A percentile compares a stretch with the other conserved stretches of the same genome.
These are phyloP conservation scores for Zizania palustris DNA, from an alignment of 202 grass and related monocot species.

Conservation along the genomic window DNA sequence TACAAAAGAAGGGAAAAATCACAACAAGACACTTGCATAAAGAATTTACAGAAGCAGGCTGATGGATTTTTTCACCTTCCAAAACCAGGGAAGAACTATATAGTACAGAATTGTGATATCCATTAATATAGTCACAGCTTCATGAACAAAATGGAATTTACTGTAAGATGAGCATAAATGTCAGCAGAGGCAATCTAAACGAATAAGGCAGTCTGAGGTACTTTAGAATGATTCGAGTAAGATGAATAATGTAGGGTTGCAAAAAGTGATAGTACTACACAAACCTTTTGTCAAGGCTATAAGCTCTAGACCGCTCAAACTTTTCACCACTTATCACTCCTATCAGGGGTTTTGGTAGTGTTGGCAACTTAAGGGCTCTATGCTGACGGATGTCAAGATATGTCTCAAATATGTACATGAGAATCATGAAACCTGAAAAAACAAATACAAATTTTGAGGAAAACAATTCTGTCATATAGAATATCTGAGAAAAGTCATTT, in stretches of 20 bases:
- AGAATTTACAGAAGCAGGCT: slow-evolving; percentile 18
- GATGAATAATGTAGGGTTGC: slow-evolving; percentile 1
- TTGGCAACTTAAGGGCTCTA: slow-evolving; percentile 68
- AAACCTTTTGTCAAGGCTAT: slow-evolving; percentile 98
- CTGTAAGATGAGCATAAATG: slow-evolving; percentile 52
- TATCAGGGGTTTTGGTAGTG: slow-evolving; percentile 63
- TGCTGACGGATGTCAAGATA: slow-evolving; percentile 93
- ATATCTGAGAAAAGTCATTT: too few species aligned
- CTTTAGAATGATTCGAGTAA: neutral
- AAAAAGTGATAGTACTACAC: slow-evolving; percentile 1
- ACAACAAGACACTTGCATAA: slow-evolving; percentile 41
- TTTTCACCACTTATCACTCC: slow-evolving; percentile 90
- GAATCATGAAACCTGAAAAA: slow-evolving; percentile 92
- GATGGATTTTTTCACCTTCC: slow-evolving; percentile 66
- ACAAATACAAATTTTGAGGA: slow-evolving; percentile 9
- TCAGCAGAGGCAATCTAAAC: slow-evolving; percentile 20
- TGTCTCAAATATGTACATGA: slow-evolving; percentile 94
- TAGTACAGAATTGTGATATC: slow-evolving; percentile 90
- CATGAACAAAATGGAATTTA: slow-evolving; percentile 83
- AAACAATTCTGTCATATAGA: neutral
- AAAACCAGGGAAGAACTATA: slow-evolving; percentile 87
- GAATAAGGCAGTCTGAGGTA: neutral
- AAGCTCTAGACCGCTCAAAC: slow-evolving; percentile 79
- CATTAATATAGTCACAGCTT: slow-evolving; percentile 80
- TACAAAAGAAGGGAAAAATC: slow-evolving; percentile 46